Conservation (phyloP, 805 yeast genomes). For the Wickerhamiella musiphila region DNA sequence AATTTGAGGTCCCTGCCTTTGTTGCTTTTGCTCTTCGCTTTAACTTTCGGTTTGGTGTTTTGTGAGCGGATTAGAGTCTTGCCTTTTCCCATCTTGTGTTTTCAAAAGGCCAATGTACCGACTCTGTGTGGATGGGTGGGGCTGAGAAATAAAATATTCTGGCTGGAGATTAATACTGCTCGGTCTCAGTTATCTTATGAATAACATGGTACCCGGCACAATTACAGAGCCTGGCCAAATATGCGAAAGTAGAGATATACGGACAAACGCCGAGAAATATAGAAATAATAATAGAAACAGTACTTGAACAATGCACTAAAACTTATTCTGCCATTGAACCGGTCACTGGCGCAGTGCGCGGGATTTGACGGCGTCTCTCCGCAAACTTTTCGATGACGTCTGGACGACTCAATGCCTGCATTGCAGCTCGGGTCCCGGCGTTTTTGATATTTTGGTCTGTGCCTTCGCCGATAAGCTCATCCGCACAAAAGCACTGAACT, state of each 20-base stretch:
- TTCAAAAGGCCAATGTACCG: too few species aligned
- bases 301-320: slow-evolving; percentile 1
- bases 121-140: too few species aligned
- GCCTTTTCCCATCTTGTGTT: too few species aligned
- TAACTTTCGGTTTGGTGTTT: not conserved
- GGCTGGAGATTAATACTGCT: too few species aligned
- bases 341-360: slow-evolving; percentile 10
- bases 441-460: slow-evolving; percentile 48
- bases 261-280: not conserved
- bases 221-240: not conserved
- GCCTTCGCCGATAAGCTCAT: slow-evolving; percentile 55
- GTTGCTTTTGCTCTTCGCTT: not conserved
- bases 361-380: slow-evolving; percentile 29
- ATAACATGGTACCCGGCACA: not conserved
- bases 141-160: too few species aligned
- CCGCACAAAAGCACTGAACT: slow-evolving; percentile 50
- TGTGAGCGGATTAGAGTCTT: slow-evolving; percentile 3
- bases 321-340: slow-evolving; percentile 1
- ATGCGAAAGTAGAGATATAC: slow-evolving; percentile 3
- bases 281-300: not conserved
- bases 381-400: slow-evolving; percentile 46
- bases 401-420: slow-evolving; percentile 48
- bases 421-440: slow-evolving; percentile 79
- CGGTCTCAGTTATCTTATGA: too few species aligned
- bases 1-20: slow-evolving; percentile 1